Conservation (phyloP, 2,329 filamentous ascomycete genomes). For the Sporothrix humicola region DNA sequence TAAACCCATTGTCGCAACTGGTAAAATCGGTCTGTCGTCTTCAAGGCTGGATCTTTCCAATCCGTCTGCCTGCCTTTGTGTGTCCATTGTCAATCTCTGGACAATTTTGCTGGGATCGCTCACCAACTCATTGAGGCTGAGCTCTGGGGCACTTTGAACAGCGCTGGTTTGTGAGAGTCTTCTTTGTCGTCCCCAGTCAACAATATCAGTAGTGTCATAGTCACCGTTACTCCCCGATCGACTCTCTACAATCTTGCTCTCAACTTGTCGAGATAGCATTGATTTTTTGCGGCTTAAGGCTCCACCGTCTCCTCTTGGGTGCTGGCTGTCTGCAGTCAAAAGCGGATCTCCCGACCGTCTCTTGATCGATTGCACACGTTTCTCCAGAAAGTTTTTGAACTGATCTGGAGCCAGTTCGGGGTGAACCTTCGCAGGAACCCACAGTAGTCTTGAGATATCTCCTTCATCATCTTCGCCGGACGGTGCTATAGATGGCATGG, state of each 20-base stretch:
- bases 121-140: slow-evolving; percentile 81
- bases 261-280: slow-evolving; percentile 91
- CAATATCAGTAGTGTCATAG: background rate
- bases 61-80: slow-evolving; percentile 52
- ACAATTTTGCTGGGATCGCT: slow-evolving; percentile 77
- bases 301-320: slow-evolving; percentile 48
- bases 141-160: slow-evolving; percentile 65
- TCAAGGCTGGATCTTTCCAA: slow-evolving; percentile 49
- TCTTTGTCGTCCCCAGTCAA: slow-evolving; percentile 69
- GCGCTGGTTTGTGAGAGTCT: slow-evolving; percentile 71
- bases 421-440: slow-evolving; percentile 93
- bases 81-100: slow-evolving; percentile 68
- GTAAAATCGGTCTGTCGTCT: slow-evolving; percentile 86
- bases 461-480: slow-evolving; percentile 79
- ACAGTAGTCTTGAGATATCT: slow-evolving; percentile 86
- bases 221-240: background rate
- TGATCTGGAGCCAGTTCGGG: slow-evolving; percentile 94
- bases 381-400: slow-evolving; percentile 96
- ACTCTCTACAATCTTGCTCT: slow-evolving; percentile 67
- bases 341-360: slow-evolving; percentile 76
- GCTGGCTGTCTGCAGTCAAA: slow-evolving; percentile 59
- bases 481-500: slow-evolving; percentile 75
- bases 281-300: slow-evolving; percentile 81
- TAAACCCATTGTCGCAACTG: slow-evolving; percentile 75
- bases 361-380: slow-evolving; percentile 87